Conservation (phyloP, 2,329 filamentous ascomycete species). For the Emericellopsis atlantica region DNA sequence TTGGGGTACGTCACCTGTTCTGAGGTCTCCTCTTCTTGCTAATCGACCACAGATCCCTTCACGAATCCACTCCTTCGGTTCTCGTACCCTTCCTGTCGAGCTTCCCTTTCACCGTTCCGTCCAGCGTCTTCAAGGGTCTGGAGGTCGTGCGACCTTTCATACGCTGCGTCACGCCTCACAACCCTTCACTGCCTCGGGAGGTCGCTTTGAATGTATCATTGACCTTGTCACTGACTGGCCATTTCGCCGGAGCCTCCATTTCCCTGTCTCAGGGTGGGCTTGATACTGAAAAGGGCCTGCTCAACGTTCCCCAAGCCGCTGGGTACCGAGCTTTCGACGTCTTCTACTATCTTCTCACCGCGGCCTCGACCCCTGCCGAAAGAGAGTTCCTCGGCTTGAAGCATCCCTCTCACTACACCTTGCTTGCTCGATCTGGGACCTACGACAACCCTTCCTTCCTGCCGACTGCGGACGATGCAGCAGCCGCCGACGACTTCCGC, state of each 20-base stretch:
- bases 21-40: background rate
- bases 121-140: conserved; percentile 63
- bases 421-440: conserved; percentile 74
- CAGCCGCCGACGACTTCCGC: conserved; percentile 87
- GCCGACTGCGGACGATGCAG: conserved; percentile 83
- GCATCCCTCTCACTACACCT: conserved; percentile 59
- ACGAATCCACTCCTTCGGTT: conserved; percentile 77
- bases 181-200: conserved; percentile 73
- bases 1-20: conserved; percentile 55
- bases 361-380: conserved; percentile 80
- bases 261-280: conserved; percentile 80
- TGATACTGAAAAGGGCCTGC: conserved; percentile 66
- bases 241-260: conserved; percentile 61
- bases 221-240: conserved; percentile 69
- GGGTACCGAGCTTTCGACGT: conserved; percentile 93
- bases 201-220: conserved; percentile 70
- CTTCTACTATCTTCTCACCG: conserved; percentile 91
- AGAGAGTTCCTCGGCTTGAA: conserved; percentile 78
- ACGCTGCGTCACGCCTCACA: conserved; percentile 75
- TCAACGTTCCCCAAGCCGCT: conserved; percentile 64
- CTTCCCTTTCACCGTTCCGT: conserved; percentile 68
- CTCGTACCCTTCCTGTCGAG: conserved; percentile 69
- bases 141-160: conserved; percentile 78
- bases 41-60: conserved; percentile 55
- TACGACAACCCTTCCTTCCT: conserved; percentile 80